Percentiles rank a stretch among this genome's conserved stretches.
Evolutionary conservation across 2,329 filamentous ascomycete genomes (phyloP).

Genomic region (Fusarium haematococcum): DNA sequence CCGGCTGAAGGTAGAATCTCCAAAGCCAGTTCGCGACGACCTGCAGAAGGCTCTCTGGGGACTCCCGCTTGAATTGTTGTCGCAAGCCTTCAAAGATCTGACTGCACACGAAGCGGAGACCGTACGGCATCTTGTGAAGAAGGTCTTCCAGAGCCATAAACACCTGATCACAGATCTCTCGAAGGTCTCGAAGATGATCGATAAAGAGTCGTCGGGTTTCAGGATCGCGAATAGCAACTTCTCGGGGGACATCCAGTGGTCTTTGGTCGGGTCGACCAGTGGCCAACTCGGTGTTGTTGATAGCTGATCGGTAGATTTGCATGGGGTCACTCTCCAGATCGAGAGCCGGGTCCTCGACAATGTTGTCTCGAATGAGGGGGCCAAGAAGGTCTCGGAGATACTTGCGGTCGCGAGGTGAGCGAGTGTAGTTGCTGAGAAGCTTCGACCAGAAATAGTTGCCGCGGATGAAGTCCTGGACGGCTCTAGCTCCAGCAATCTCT

Average conservation of each 20-base stretch:
- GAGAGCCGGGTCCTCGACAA: slow-evolving; percentile 89
- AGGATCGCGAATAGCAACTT: slow-evolving; percentile 94
- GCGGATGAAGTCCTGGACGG: slow-evolving; percentile 85
- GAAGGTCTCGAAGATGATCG: slow-evolving; percentile 90
- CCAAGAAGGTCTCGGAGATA: slow-evolving; percentile 90
- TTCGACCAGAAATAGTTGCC: slow-evolving; percentile 95
- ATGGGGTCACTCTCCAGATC: slow-evolving; percentile 97
- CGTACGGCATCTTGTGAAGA: slow-evolving; percentile 90
- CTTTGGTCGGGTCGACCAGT: slow-evolving; percentile 87
- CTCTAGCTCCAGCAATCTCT: slow-evolving; percentile 80
- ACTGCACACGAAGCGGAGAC: slow-evolving; percentile 86
- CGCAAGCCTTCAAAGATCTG: slow-evolving; percentile 86
- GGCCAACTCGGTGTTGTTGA: slow-evolving; percentile 96
- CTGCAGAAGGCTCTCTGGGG: slow-evolving; percentile 81
- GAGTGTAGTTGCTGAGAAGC: slow-evolving; percentile 86
- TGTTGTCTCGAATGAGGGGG: slow-evolving; percentile 87
- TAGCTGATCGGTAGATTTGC: slow-evolving; percentile 94
- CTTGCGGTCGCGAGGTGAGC: slow-evolving; percentile 91
- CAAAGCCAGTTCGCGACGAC: slow-evolving; percentile 92
- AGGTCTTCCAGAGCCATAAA: slow-evolving; percentile 85
- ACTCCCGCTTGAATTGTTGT: slow-evolving; percentile 82
- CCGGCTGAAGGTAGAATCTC: slow-evolving; percentile 93
- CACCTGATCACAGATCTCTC: slow-evolving; percentile 94
- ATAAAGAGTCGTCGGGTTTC: slow-evolving; percentile 95
- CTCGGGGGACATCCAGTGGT: slow-evolving; percentile 85